Evolutionary conservation across 129 eudicot genomes (phyloP).

Genomic region (Flaveria trinervia): DNA sequence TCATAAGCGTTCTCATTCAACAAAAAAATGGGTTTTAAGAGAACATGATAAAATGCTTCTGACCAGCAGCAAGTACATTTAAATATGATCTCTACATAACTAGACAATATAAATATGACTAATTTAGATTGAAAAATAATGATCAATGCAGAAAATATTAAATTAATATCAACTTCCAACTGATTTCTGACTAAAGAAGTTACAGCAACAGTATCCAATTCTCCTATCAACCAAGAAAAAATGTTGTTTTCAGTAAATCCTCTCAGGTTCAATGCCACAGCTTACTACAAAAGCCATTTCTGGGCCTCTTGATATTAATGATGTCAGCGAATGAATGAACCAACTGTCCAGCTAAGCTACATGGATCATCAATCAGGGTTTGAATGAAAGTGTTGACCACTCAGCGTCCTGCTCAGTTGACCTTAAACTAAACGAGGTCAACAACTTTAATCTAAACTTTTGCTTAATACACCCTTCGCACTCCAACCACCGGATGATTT

Average conservation of each 20-base stretch:
- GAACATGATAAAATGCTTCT: conserved; percentile 22
- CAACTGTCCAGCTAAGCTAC: conserved; percentile 88
- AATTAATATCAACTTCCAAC: conserved; percentile 4
- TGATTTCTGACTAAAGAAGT: conserved; percentile 15
- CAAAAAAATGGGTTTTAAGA: not conserved
- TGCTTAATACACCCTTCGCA: conserved; percentile 68
- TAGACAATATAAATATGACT: conserved; percentile 15
- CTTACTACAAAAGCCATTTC: conserved; percentile 72
- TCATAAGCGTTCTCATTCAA: not conserved
- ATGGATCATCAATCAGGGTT: conserved; percentile 75
- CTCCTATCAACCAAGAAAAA: conserved; percentile 33
- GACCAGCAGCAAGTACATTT: conserved; percentile 21
- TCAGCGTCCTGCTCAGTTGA: conserved; percentile 88
- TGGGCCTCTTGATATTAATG: conserved; percentile 58
- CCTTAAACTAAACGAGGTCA: conserved; percentile 91
- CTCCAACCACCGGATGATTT: conserved; percentile 79
- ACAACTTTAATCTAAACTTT: conserved; percentile 78
- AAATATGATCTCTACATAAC: conserved; percentile 30
- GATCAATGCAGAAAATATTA: conserved; percentile 17
- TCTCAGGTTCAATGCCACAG: conserved; percentile 53
- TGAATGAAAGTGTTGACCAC: conserved; percentile 85
- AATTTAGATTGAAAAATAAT: conserved; percentile 14
- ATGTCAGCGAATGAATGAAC: conserved; percentile 81
- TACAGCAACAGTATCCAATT: conserved; percentile 18
- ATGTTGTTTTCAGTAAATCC: conserved; percentile 22